Conservation (phyloP, 2,329 filamentous ascomycete genomes). For the Hirsutella minnesotensis region DNA sequence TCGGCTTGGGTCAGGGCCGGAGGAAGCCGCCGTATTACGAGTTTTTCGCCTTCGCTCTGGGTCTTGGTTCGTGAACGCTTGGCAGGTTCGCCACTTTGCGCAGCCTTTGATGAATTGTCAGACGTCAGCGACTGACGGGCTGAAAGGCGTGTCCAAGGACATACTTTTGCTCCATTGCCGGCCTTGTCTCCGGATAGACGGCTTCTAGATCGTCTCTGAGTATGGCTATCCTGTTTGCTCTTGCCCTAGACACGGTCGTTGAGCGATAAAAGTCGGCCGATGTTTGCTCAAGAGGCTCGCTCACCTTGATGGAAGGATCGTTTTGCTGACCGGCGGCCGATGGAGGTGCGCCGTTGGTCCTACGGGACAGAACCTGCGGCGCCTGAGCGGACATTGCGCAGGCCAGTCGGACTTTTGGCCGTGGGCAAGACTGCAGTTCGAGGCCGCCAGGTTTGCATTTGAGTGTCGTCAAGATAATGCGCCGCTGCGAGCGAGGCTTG, state of each 20-base stretch:
- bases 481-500: not conserved
- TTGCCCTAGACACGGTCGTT: slow-evolving; percentile 6
- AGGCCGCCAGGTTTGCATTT: slow-evolving; percentile 5
- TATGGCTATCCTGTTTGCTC: not conserved
- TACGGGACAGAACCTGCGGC: slow-evolving; percentile 23
- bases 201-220: not conserved
- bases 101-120: slow-evolving; percentile 2
- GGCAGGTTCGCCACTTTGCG: slow-evolving; percentile 15
- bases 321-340: slow-evolving; percentile 2
- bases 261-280: not conserved
- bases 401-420: slow-evolving; percentile 11
- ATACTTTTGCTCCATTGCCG: slow-evolving; percentile 16
- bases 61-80: slow-evolving; percentile 18
- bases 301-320: slow-evolving; percentile 16
- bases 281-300: not conserved
- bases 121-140: not conserved
- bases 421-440: slow-evolving; percentile 7
- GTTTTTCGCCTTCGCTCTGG: slow-evolving; percentile 55
- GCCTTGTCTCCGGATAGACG: slow-evolving; percentile 16
- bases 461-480: slow-evolving; percentile 1
- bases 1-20: slow-evolving; percentile 75
- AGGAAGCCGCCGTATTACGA: slow-evolving; percentile 73
- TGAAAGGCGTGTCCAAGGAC: not conserved
- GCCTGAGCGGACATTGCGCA: slow-evolving; percentile 24
- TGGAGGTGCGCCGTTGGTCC: slow-evolving; percentile 19